Percentiles rank a stretch among this genome's conserved stretches.
These are phyloP conservation scores for Tausonia pullulans DNA, from an alignment of 1,284 basidiomycete species.

Conservation along the genomic window DNA sequence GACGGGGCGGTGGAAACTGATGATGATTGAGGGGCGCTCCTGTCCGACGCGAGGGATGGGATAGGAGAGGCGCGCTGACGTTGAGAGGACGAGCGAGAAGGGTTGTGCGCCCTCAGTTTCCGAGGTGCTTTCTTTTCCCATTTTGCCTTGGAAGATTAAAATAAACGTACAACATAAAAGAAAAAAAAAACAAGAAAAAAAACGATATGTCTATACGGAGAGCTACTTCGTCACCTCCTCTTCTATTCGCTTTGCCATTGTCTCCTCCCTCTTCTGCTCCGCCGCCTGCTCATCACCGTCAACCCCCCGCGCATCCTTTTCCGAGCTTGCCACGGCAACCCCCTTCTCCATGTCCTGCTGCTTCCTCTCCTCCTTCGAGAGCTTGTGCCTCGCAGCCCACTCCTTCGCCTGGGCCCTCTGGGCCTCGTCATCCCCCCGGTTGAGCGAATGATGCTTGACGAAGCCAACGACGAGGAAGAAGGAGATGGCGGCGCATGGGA, in stretches of 20 bases:
- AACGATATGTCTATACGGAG: background rate
- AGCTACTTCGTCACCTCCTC: background rate
- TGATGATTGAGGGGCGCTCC: background rate
- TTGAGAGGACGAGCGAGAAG: too few species aligned
- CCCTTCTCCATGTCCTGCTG: constrained; percentile 3
- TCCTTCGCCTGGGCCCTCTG: constrained; percentile 31
- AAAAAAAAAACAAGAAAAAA: background rate
- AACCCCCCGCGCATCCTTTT: too few species aligned
- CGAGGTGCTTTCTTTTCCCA: background rate
- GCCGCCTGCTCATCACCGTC: background rate
- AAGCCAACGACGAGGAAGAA: constrained; percentile 28
- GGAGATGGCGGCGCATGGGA: constrained; percentile 27
- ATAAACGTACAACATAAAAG: background rate
- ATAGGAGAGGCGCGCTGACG: too few species aligned
- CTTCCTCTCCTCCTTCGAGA: background rate
- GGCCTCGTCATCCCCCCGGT: constrained; percentile 27
- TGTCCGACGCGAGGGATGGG: background rate
- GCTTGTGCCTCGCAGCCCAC: constrained; percentile 26
- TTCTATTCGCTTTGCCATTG: background rate
- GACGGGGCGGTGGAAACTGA: background rate
- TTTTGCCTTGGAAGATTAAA: background rate
- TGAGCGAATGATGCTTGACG: constrained; percentile 26
- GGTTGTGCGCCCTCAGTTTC: background rate
- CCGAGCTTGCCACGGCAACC: background rate
- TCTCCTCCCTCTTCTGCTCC: background rate